These are phyloP conservation scores for Colletotrichum echinochloae DNA, from an alignment of 2,329 filamentous ascomycete species.

Conservation along the genomic window DNA sequence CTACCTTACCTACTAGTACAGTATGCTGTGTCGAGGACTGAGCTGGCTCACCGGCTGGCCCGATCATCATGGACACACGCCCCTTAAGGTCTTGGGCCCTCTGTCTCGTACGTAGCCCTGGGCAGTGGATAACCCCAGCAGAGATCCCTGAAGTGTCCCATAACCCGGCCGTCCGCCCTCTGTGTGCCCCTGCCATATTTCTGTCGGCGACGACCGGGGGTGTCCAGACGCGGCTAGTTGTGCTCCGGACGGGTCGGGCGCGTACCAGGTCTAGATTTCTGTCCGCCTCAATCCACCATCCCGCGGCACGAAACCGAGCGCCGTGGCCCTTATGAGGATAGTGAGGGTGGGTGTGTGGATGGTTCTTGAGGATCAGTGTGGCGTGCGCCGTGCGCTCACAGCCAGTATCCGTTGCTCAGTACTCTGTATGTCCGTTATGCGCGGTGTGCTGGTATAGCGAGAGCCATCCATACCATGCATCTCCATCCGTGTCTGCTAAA, in stretches of 20 bases:
- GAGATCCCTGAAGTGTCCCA: slow-evolving; percentile 26
- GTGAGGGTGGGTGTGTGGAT: background rate
- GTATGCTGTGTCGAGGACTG: background rate
- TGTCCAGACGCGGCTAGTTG: slow-evolving; percentile 18
- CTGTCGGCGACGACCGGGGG: slow-evolving; percentile 2
- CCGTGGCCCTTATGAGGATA: background rate
- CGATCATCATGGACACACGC: background rate
- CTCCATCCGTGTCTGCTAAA: slow-evolving; percentile 9
- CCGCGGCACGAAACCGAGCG: slow-evolving; percentile 17
- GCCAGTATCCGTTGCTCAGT: background rate
- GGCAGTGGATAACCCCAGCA: slow-evolving; percentile 3
- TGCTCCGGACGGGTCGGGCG: slow-evolving; percentile 19
- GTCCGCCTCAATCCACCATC: slow-evolving; percentile 6
- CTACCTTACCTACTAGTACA: too few relatives aligned
- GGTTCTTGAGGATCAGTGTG: background rate
- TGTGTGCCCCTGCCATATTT: slow-evolving; percentile 7
- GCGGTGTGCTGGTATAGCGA: background rate
- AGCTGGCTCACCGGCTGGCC: slow-evolving; percentile 7
- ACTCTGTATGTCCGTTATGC: background rate
- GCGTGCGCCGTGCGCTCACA: background rate
- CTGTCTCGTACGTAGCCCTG: background rate
- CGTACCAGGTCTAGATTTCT: slow-evolving; percentile 18
- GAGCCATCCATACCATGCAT: background rate
- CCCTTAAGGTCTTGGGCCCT: background rate
- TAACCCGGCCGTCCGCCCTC: slow-evolving; percentile 27